These are phyloP conservation scores for Zymoseptoria tritici DNA, from an alignment of 2,329 filamentous ascomycete genomes.

Conservation along the genomic window DNA sequence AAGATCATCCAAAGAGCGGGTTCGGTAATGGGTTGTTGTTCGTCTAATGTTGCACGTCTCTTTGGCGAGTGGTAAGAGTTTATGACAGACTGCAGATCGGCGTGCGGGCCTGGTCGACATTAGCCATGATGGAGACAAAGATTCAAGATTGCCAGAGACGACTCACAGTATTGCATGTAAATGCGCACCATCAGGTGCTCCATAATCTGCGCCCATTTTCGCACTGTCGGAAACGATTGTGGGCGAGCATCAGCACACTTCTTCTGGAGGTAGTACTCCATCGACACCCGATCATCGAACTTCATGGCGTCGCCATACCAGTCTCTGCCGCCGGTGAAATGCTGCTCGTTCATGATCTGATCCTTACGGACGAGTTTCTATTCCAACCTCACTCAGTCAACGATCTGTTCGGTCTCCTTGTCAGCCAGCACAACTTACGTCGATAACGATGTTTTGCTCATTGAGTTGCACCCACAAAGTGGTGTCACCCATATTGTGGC, in stretches of 20 bases:
- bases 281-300: background rate
- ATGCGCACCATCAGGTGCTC: background rate
- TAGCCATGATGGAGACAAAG: background rate
- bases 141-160: background rate
- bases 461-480: background rate
- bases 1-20: conserved; percentile 12
- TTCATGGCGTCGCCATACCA: background rate
- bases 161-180: background rate
- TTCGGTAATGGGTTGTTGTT: conserved; percentile 8
- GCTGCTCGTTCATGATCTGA: background rate
- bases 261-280: background rate
- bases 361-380: background rate
- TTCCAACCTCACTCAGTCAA: background rate
- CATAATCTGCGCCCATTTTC: background rate
- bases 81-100: background rate
- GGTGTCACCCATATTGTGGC: background rate
- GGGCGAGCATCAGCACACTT: background rate
- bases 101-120: background rate
- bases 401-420: background rate
- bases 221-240: background rate
- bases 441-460: background rate
- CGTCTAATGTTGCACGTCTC: background rate
- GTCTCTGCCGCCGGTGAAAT: background rate
- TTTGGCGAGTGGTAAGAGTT: background rate
- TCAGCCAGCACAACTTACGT: background rate